A percentile compares a stretch with the other conserved stretches of the same genome.
phyloP scores from a whole-genome alignment of 768 basidiomycete genomes.

The Macrolepiota fuliginosa region DNA sequence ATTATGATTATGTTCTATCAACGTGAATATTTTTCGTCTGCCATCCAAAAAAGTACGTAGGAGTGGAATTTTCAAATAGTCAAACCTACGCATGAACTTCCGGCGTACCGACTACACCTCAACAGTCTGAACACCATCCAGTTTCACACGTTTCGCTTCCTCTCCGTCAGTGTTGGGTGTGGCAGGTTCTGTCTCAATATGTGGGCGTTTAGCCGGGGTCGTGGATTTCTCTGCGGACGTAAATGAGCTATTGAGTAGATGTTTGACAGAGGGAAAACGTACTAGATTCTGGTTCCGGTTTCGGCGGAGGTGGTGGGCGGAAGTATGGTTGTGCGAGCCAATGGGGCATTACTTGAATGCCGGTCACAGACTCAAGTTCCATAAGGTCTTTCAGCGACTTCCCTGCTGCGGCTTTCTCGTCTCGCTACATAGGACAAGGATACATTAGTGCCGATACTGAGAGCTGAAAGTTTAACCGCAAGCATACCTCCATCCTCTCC shows the following conservation, averaged over 20 bases:
- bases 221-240: background rate
- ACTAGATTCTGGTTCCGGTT: background rate
- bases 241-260: background rate
- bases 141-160: background rate
- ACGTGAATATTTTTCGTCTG: no score
- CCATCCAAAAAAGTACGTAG: no score
- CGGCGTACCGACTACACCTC: background rate
- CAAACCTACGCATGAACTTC: background rate
- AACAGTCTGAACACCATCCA: background rate
- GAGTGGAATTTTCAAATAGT: no score
- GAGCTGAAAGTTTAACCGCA: background rate
- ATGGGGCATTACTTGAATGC: conserved; percentile 36
- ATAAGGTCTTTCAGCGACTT: conserved; percentile 28
- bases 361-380: conserved; percentile 30
- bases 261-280: background rate
- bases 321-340: conserved; percentile 66
- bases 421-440: conserved; percentile 31
- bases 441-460: background rate
- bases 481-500: conserved; percentile 42
- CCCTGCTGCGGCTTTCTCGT: conserved; percentile 35
- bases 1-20: no score
- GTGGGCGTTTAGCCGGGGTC: background rate
- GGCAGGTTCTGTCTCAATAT: background rate
- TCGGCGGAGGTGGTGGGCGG: conserved; percentile 32
- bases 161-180: background rate